Conservation (phyloP, 306 rosid genomes). For the Corylus americana region DNA sequence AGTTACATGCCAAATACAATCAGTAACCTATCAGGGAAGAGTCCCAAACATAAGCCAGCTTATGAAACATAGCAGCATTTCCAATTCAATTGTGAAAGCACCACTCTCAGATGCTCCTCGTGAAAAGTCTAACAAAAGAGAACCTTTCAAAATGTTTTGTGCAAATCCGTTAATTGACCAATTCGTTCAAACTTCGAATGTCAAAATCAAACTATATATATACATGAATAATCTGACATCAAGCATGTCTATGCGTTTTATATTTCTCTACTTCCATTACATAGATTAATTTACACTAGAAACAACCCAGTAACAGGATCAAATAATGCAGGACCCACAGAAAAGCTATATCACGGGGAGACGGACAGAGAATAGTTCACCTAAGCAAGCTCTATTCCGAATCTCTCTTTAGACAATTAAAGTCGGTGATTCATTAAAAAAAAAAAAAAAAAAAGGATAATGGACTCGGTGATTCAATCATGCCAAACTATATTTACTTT, state of each 20-base stretch:
- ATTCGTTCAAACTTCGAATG: not conserved
- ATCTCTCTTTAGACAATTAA: conserved; percentile 10
- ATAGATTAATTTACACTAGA: conserved; percentile 13
- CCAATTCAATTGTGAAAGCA: not conserved
- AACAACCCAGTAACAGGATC: conserved; percentile 15
- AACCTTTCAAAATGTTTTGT: not conserved
- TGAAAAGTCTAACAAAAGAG: not conserved
- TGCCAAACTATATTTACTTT: conserved; percentile 15
- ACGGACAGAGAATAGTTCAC: not conserved
- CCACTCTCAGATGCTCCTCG: not conserved
- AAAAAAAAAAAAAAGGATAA: not conserved
- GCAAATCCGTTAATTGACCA: not conserved
- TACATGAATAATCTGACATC: conserved; percentile 27
- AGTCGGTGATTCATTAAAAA: not conserved
- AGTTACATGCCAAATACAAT: too few relatives aligned
- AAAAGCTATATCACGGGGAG: not conserved
- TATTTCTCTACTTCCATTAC: conserved; percentile 14
- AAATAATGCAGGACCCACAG: conserved; percentile 13
- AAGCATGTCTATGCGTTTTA: conserved; percentile 10
- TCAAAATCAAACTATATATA: conserved; percentile 20
- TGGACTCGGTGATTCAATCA: conserved; percentile 2
- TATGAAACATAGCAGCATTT: too few relatives aligned
- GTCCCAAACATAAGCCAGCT: too few relatives aligned
- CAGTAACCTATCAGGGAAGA: too few relatives aligned
- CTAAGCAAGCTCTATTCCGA: not conserved